Base-by-base conservation (phyloP, 2,329 filamentous ascomycete genomes). In the Sarocladium kiliense region DNA sequence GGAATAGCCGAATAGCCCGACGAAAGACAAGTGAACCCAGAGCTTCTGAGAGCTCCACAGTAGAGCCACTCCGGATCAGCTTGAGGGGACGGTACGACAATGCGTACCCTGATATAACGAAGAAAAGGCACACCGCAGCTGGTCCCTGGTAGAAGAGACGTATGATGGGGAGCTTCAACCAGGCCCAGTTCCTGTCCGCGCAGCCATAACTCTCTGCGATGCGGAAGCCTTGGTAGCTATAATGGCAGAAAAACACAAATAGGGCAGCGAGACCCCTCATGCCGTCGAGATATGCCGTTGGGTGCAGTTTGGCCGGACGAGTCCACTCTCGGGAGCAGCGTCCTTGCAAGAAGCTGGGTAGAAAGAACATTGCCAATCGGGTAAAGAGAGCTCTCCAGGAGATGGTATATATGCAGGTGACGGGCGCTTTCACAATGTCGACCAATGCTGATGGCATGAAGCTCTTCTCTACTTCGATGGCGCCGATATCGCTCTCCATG, bases 81-180 rank as follows among this genome's bases (percentile, higher is more conserved):
- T 74, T 77, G n/a, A 82, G 61, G 1, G 78, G 77, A 45, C 74
- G 74, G 55, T 84, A 75, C 27, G 77, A 78, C 12, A 86, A 71
- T 2, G 81, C 83, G 65, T 84, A 85, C 19, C 82, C 82, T 0
- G 80, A 82, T 44, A 85, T 79, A 62, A 84, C 77, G 63, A 84
- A 85, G 71, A 86, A 86, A 59, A 84, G 68, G 65, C 77, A 79
- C 37, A 85, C 81, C 61, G 80, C 80, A 0, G 79, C 75, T 2
- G 78, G 79, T 1, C 80, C 81, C 53, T 77, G 77, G 63, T 77
- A 83, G 56, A 78, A 71, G 3, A 84, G 68, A 14, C 80, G 72
- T 18, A 84, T 55, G 57, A 83, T 74, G 7, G 80, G 81, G 1
- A 83, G 71, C 62, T 79, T 77, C 59, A 80, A 69, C 47, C 78